Base-by-base conservation (phyloP, 2,329 filamentous ascomycete genomes). In the Beauveria caledonica region DNA sequence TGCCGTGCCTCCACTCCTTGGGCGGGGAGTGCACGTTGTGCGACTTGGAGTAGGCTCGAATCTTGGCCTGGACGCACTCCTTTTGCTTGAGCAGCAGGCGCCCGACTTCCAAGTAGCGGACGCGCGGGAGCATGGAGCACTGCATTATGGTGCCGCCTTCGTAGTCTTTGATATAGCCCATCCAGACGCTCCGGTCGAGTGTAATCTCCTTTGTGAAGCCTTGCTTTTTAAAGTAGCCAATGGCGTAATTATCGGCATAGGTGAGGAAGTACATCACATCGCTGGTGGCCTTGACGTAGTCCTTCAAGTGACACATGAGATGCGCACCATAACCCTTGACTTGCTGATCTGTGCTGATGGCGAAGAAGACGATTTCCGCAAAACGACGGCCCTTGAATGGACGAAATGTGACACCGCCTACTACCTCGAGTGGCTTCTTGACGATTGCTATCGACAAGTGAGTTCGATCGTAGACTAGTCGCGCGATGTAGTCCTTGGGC, bases 151-250 rank as follows among this genome's bases (percentile, higher is more conserved):
- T 99, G 62, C 94, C 94, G 61, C 94, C 94, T 75, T 99, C 94
- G 73, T 99, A 99, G 72, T 99, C 94, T 72, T 99, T 99, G 78
- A 99, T 99, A 69, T 97, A 99, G 3, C 94, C 94, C 94, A 97
- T 97, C 94, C 94, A 99, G 3, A 91, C 87, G 2, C 87, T 86
- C 68, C 87, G 89, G 62, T 94, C 89, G 1, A 99, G 84, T 0
- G 92, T 96, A 64, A 99, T 97, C 68, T 99, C 93, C 72, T 99
- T 99, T 1, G 94, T 97, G 70, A 99, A 99, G 0, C 94, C 94
- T 72, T 99, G 94, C 72, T 99, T 99, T 74, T 97, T 96, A 76
- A 99, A 99, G 73, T 97, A 99, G 11, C 94, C 94, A 65, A 96
- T 99, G 44, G 94, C 94, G 70, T 97, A 97, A 73, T 99, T 99